These are phyloP conservation scores for Bremia lactucae DNA, from an alignment of 352 stramenopile genomes.

Conservation along the genomic window DNA sequence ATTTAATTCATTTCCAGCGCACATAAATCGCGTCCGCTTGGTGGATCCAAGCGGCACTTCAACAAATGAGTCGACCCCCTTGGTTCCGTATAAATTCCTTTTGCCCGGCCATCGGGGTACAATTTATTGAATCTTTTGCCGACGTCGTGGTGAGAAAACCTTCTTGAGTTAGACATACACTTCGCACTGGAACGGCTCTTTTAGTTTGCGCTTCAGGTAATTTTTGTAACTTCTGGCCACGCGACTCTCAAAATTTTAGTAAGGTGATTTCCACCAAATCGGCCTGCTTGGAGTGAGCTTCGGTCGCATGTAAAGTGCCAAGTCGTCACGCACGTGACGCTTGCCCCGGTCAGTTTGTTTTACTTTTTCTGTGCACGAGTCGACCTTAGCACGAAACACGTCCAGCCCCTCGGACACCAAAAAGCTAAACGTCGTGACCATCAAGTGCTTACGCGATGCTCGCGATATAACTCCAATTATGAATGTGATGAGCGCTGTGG, in stretches of 20 bases:
- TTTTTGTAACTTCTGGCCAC: conserved; percentile 68
- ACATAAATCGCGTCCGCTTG: conserved; percentile 19
- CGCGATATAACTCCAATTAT: conserved; percentile 63
- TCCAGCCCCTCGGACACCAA: conserved; percentile 61
- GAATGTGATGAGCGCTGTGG: conserved; percentile 54
- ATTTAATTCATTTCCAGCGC: conserved; percentile 7
- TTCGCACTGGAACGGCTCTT: conserved; percentile 53
- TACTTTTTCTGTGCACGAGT: conserved; percentile 41
- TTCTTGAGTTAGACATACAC: conserved; percentile 71
- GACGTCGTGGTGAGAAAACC: conserved; percentile 16
- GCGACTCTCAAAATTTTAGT: conserved; percentile 56
- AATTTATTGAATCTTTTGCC: conserved; percentile 9
- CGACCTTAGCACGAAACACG: conserved; percentile 59
- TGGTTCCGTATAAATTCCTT: conserved; percentile 7
- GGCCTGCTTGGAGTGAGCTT: conserved; percentile 70
- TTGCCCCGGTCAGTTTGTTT: conserved; percentile 33
- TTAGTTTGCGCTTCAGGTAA: conserved; percentile 60
- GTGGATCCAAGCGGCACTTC: conserved; percentile 3
- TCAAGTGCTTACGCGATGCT: conserved; percentile 63
- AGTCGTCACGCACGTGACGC: conserved; percentile 46
- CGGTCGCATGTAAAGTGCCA: conserved; percentile 65
- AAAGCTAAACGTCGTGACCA: conserved; percentile 51
- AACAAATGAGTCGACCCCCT: conserved; percentile 1
- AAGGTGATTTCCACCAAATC: conserved; percentile 59
- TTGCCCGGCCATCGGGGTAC: background rate